phyloP scores from a whole-genome alignment of 768 basidiomycete genomes.

The Amanita subjunquillea region DNA sequence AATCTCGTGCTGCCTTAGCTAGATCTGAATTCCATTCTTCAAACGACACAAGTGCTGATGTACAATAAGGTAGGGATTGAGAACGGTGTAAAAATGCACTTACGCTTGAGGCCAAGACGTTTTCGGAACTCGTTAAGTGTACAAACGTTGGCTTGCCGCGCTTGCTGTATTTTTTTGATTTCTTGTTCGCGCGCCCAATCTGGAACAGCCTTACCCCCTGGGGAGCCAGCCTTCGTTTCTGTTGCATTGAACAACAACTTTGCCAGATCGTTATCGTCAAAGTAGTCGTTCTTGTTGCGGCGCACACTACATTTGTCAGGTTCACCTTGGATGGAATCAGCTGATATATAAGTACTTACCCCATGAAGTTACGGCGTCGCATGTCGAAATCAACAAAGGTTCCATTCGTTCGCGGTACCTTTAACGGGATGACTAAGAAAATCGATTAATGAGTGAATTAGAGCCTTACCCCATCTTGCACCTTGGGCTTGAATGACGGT shows the following conservation, averaged over 20 bases:
- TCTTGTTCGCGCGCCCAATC: constrained; percentile 4
- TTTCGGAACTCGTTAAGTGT: constrained; percentile 14
- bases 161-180: constrained; percentile 8
- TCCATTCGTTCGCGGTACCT: neutral
- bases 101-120: constrained; percentile 13
- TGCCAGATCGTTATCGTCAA: constrained; percentile 14
- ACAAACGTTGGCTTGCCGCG: constrained; percentile 9
- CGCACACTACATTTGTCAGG: constrained; percentile 7
- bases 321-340: neutral
- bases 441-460: neutral
- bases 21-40: constrained; percentile 22
- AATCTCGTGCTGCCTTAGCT: constrained; percentile 12
- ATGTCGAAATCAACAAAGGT: constrained; percentile 4
- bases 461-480: neutral
- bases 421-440: neutral
- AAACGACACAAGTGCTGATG: constrained; percentile 17
- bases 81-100: neutral
- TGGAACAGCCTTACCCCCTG: neutral
- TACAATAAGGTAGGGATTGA: neutral
- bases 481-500: neutral
- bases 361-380: constrained; percentile 9
- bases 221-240: constrained; percentile 7
- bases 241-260: constrained; percentile 14
- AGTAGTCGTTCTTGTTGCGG: constrained; percentile 10
- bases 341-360: neutral